Conservation (phyloP, 495 filamentous ascomycete species). For the Xeromyces bisporus region DNA sequence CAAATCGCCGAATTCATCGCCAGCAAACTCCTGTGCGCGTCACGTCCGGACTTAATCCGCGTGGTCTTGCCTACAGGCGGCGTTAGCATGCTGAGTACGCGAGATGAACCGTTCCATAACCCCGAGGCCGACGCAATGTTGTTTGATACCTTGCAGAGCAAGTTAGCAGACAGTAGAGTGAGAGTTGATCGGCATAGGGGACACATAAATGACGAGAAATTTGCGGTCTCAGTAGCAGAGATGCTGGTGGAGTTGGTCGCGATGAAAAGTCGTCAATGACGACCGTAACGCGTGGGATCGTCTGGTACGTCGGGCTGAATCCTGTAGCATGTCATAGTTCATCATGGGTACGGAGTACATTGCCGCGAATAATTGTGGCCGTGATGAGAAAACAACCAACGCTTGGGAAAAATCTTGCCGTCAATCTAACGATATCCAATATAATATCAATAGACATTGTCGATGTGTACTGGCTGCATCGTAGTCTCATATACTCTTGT, state of each 20-base stretch:
- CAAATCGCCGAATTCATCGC: conserved; percentile 36
- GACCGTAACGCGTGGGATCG: no score
- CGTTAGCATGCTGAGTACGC: conserved; percentile 25
- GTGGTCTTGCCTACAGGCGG: conserved; percentile 42
- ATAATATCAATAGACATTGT: no score
- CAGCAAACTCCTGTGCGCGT: conserved; percentile 26
- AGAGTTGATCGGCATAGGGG: conserved; percentile 16
- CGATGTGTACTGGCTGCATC: no score
- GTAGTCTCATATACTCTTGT: no score
- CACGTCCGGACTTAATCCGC: conserved; percentile 21
- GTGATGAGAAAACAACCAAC: no score
- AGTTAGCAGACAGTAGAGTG: conserved; percentile 21
- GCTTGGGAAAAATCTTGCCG: no score
- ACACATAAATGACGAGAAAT: conserved; percentile 30
- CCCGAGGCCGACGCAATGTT: conserved; percentile 26
- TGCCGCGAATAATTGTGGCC: no score
- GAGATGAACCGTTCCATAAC: conserved; percentile 25
- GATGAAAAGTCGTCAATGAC: neutral
- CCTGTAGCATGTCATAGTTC: no score
- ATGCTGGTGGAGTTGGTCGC: conserved; percentile 8
- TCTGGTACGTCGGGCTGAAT: no score
- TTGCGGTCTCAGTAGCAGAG: conserved; percentile 16
- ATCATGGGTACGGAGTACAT: no score
- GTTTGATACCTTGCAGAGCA: conserved; percentile 27
- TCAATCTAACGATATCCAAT: no score